Percentiles rank a stretch among this genome's conserved stretches.
Evolutionary conservation across 1,284 basidiomycete genomes (phyloP).

Genomic region (Porphyrellus sp.): DNA sequence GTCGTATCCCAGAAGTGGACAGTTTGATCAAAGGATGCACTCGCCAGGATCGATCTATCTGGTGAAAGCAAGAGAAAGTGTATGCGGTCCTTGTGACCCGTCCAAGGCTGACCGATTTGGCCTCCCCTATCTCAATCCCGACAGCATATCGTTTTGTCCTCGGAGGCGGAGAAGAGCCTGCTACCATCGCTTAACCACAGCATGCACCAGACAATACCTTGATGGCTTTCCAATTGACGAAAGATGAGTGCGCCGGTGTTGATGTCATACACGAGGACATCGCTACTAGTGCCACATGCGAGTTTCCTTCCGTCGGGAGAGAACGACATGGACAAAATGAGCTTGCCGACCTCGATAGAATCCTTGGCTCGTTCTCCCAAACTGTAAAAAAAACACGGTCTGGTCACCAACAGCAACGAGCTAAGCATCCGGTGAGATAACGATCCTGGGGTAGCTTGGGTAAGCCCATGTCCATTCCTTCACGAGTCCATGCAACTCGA

Average conservation of each 20-base stretch:
- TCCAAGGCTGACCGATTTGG: background rate
- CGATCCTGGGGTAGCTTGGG: background rate
- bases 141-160: conserved; percentile 2
- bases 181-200: conserved; percentile 13
- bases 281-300: background rate
- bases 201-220: background rate
- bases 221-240: background rate
- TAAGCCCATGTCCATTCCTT: background rate
- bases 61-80: conserved; percentile 5
- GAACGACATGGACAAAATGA: background rate
- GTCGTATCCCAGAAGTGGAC: conserved; percentile 16
- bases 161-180: conserved; percentile 1
- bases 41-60: background rate
- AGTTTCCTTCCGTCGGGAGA: conserved; percentile 1
- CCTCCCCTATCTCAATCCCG: conserved; percentile 13
- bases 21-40: background rate
- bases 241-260: background rate
- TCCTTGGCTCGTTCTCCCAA: background rate
- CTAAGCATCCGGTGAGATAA: background rate
- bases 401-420: background rate
- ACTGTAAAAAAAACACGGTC: background rate
- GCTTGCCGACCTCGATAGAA: background rate
- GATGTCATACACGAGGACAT: background rate
- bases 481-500: background rate
- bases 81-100: background rate